A percentile compares a stretch with the other conserved stretches of the same genome.
These are phyloP conservation scores for Nemophila menziesii DNA, from an alignment of 257 asterid species.

Conservation along the genomic window DNA sequence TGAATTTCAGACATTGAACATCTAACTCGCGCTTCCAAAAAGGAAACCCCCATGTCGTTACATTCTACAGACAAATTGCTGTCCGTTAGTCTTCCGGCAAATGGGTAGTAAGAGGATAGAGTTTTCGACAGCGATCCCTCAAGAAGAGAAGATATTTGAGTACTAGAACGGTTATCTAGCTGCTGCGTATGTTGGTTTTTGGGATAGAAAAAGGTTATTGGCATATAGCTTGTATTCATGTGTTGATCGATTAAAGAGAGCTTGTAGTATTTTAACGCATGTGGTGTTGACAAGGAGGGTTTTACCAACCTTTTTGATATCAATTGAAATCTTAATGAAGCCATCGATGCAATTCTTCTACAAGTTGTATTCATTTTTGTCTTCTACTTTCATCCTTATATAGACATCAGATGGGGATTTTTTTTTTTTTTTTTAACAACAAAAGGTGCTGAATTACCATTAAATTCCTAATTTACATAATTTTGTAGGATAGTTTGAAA, in stretches of 20 bases:
- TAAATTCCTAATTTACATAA: too few relatives aligned
- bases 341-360: too few relatives aligned
- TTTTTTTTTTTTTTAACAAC: too few relatives aligned
- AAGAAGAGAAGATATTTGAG: slow-evolving; percentile 3
- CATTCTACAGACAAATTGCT: slow-evolving; percentile 3
- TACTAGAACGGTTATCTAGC: too few relatives aligned
- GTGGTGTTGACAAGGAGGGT: background rate
- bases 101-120: slow-evolving; percentile 10
- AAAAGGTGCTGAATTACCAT: too few relatives aligned
- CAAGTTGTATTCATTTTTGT: too few relatives aligned
- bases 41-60: slow-evolving; percentile 9
- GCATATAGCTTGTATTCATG: background rate
- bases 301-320: background rate
- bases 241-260: background rate
- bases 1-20: slow-evolving; percentile 1
- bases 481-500: too few relatives aligned
- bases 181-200: background rate
- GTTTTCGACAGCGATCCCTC: too few relatives aligned
- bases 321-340: background rate
- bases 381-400: too few relatives aligned
- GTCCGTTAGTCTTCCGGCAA: slow-evolving; percentile 6
- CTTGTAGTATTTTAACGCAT: background rate
- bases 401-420: too few relatives aligned
- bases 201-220: background rate
- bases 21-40: background rate